phyloP scores from a whole-genome alignment of 495 filamentous ascomycete species.

The Lophium mytilinum region DNA sequence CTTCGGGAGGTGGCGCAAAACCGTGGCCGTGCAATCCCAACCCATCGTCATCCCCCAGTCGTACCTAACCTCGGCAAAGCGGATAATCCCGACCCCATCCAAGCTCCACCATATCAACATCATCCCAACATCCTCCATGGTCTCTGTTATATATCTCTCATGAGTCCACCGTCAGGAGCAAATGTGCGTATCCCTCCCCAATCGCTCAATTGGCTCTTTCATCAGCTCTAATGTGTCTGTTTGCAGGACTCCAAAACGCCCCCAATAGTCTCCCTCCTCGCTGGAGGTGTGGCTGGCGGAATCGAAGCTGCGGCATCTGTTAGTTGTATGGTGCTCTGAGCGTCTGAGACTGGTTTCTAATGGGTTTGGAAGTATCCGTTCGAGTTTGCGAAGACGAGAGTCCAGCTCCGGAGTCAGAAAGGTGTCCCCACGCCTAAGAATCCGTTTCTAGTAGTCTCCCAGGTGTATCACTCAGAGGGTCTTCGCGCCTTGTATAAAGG shows the following conservation, averaged over 20 bases:
- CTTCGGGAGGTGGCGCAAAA: too few species aligned
- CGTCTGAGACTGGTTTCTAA: not conserved
- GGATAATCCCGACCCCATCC: too few species aligned
- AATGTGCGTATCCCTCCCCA: not conserved
- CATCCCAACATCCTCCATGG: too few species aligned
- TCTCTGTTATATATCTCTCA: not conserved
- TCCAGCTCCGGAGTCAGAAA: conserved; percentile 46
- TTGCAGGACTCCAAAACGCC: conserved; percentile 26
- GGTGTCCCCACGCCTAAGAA: conserved; percentile 40
- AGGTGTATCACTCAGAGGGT: conserved; percentile 48
- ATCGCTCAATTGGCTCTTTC: not conserved
- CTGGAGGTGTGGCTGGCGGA: conserved; percentile 49
- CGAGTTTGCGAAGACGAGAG: conserved; percentile 59
- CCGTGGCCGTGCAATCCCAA: too few species aligned
- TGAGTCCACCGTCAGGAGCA: not conserved
- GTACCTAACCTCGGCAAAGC: too few species aligned
- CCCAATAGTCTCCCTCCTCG: conserved; percentile 41
- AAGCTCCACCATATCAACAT: too few species aligned
- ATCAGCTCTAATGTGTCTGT: not conserved
- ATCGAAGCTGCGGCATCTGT: conserved; percentile 48
- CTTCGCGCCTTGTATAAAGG: conserved; percentile 54
- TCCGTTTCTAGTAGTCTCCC: conserved; percentile 45
- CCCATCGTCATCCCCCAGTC: too few species aligned
- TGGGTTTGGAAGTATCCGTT: conserved; percentile 48
- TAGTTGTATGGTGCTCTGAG: not conserved